Evolutionary conservation across 2,329 filamentous ascomycete genomes (phyloP).

Genomic region (Aspergillus sp.): DNA sequence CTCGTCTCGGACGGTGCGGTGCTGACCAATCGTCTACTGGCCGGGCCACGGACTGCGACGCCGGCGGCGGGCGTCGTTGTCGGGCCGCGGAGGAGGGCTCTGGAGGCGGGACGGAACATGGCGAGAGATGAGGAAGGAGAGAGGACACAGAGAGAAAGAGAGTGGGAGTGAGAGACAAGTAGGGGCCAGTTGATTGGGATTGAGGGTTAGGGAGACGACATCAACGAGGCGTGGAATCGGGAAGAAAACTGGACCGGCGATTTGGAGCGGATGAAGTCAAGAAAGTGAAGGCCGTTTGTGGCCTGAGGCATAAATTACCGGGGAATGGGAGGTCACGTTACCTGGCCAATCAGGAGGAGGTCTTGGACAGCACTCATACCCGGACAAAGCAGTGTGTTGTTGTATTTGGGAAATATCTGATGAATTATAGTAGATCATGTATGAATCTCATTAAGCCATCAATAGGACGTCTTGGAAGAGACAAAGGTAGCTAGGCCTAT

Average conservation of each 20-base stretch:
- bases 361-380: neutral
- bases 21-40: conserved; percentile 46
- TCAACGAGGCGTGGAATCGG: conserved; percentile 1
- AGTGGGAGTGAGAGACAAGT: neutral
- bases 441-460: too few relatives aligned
- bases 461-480: too few relatives aligned
- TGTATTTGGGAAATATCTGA: too few relatives aligned
- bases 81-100: conserved; percentile 34
- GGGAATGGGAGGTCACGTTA: too few relatives aligned
- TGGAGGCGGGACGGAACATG: conserved; percentile 48
- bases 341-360: neutral
- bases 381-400: too few relatives aligned
- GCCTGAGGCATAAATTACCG: neutral
- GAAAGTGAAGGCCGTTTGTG: too few relatives aligned
- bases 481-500: too few relatives aligned
- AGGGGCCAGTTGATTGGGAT: too few relatives aligned
- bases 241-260: neutral
- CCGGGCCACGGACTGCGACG: conserved; percentile 23
- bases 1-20: conserved; percentile 46
- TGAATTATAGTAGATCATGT: too few relatives aligned
- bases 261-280: conserved; percentile 1
- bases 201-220: conserved; percentile 2
- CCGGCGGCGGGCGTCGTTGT: conserved; percentile 13
- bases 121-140: conserved; percentile 6
- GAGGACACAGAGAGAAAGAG: neutral